Conservation (phyloP, 2,329 filamentous ascomycete species). For the Ceratocystis variospora region DNA sequence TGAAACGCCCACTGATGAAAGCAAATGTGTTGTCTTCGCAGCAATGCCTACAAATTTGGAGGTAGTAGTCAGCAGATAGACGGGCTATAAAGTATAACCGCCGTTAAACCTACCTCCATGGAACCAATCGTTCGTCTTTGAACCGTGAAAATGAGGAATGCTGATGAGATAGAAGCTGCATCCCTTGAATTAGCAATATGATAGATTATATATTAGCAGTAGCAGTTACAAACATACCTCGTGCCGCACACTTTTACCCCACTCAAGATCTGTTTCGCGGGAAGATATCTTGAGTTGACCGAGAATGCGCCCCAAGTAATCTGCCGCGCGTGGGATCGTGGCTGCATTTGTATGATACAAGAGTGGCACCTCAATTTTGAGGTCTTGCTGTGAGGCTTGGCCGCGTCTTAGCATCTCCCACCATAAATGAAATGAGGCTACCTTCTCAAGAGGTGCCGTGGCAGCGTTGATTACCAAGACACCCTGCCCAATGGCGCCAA, state of each 20-base stretch:
- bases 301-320: slow-evolving; percentile 8
- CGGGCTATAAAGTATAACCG: neutral
- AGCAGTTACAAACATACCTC: neutral
- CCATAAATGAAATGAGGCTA: slow-evolving; percentile 11
- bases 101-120: slow-evolving; percentile 8
- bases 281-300: neutral
- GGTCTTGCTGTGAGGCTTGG: slow-evolving; percentile 11
- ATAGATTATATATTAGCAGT: neutral
- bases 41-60: slow-evolving; percentile 4
- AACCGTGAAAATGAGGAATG: slow-evolving; percentile 10
- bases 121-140: neutral
- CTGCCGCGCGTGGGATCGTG: slow-evolving; percentile 7
- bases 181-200: neutral
- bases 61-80: neutral
- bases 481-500: slow-evolving; percentile 15
- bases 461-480: slow-evolving; percentile 15
- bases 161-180: slow-evolving; percentile 11
- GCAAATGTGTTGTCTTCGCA: slow-evolving; percentile 16
- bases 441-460: slow-evolving; percentile 9
- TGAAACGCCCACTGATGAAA: slow-evolving; percentile 17
- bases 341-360: slow-evolving; percentile 14
- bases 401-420: slow-evolving; percentile 17
- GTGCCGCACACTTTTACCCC: neutral
- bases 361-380: slow-evolving; percentile 11
- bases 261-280: neutral